Evolutionary conservation across 2,329 filamentous ascomycete species (phyloP), one percentile per base, ranked within the genome.

Genomic region (Colletotrichum gigasporum): DNA sequence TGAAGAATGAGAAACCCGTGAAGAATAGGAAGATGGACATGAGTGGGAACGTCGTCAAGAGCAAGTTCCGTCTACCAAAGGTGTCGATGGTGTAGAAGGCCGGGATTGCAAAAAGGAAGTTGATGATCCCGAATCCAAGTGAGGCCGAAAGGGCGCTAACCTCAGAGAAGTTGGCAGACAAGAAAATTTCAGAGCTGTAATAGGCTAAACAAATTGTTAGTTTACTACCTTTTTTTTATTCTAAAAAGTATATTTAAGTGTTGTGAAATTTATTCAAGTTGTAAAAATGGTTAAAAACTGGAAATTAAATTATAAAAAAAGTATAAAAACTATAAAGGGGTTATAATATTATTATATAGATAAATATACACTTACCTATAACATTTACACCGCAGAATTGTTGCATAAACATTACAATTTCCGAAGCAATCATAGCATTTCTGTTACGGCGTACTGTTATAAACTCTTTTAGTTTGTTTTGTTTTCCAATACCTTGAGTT

Each of bases 321-420:
- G n/a, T n/a, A n/a, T n/a, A n/a, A n/a, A n/a, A n/a, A n/a, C n/a
- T n/a, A n/a, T n/a, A n/a, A n/a, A n/a, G n/a, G n/a, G n/a, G n/a
- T n/a, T n/a, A n/a, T n/a, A n/a, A 24, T 11, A 47, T n/a, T 11
- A 9, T 28, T 10, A 10, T 47, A 16, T 7, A 3, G 3, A 4
- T 3, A 3, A 9, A 35, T 24, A 51, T 37, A 9, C 20, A 44
- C 45, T 60, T 30, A 54, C 48, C 57, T 1, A 69, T 60, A 7
- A 67, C 26, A 10, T 69, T 53, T 10, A 64, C 56, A 1, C 50
- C 62, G 12, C 60, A 66, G 8, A 66, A 52, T 32, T 90, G 87
- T 69, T 91, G 88, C 83, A 89, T 85, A 66, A 89, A 90, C 87
- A 90, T 90, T 63, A 89, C 86, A 41, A 89, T 83, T 70, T 88